Evolutionary conservation across 1,284 basidiomycete genomes (phyloP).

Genomic region (Sanguinoderma infundibulare): DNA sequence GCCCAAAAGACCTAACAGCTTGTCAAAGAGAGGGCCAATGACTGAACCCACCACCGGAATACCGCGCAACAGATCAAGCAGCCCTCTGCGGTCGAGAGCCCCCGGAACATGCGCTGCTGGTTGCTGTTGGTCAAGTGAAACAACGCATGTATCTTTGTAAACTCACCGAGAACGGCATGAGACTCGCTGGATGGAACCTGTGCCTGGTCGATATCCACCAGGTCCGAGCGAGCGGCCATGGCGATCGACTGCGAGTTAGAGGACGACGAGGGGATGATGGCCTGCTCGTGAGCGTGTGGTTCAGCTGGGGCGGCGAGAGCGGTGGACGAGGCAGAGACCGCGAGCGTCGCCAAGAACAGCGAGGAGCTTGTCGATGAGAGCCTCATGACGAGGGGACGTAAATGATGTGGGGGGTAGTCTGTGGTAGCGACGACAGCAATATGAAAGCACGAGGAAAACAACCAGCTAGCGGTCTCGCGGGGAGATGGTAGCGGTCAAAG

Average conservation of each 20-base stretch:
- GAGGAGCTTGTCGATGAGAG: constrained; percentile 38
- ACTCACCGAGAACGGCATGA: not conserved
- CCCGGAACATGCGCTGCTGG: not conserved
- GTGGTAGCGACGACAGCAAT: constrained; percentile 24
- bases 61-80: not conserved
- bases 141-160: not conserved
- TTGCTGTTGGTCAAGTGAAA: not conserved
- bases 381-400: constrained; percentile 36
- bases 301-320: constrained; percentile 31
- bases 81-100: not conserved
- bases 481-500: constrained; percentile 25
- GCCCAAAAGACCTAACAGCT: not conserved
- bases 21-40: not conserved
- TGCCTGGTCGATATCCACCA: not conserved
- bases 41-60: constrained; percentile 3
- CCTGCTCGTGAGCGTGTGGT: constrained; percentile 3
- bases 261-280: not conserved
- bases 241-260: not conserved
- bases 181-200: not conserved
- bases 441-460: constrained; percentile 23
- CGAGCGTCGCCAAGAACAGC: constrained; percentile 40
- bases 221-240: not conserved
- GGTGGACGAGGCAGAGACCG: constrained; percentile 33
- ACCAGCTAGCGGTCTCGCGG: constrained; percentile 15
- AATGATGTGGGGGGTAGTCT: constrained; percentile 15